Evolutionary conservation across 2,329 filamentous ascomycete species (phyloP).

Genomic region (Pseudomassariella vexata): DNA sequence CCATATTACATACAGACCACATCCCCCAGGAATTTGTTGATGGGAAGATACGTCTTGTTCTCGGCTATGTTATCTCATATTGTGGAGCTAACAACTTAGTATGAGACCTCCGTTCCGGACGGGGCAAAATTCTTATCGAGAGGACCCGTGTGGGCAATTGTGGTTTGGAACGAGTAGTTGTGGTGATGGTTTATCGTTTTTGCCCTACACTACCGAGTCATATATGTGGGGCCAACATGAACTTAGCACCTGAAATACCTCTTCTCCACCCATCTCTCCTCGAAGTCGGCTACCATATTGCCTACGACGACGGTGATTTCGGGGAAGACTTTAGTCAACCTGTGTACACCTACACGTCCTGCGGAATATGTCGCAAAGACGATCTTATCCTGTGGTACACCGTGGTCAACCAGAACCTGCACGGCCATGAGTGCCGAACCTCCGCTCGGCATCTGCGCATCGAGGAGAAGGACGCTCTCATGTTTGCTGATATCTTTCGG

Average conservation of each 20-base stretch:
- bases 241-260: slow-evolving; percentile 80
- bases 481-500: slow-evolving; percentile 68
- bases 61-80: too few relatives aligned
- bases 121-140: too few relatives aligned
- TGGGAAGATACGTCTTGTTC: too few relatives aligned
- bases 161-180: too few relatives aligned
- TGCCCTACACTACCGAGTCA: too few relatives aligned
- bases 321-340: slow-evolving; percentile 84
- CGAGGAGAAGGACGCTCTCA: slow-evolving; percentile 77
- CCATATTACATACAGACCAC: too few relatives aligned
- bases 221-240: too few relatives aligned
- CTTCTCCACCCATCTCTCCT: slow-evolving; percentile 85
- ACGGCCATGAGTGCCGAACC: slow-evolving; percentile 88
- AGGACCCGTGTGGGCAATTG: too few relatives aligned
- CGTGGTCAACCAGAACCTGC: slow-evolving; percentile 90
- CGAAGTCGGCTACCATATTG: slow-evolving; percentile 72
- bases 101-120: too few relatives aligned
- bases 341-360: slow-evolving; percentile 75
- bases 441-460: slow-evolving; percentile 91
- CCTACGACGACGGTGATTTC: slow-evolving; percentile 82
- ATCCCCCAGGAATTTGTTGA: too few relatives aligned
- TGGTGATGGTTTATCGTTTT: too few relatives aligned
- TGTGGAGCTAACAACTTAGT: too few relatives aligned
- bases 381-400: slow-evolving; percentile 76
- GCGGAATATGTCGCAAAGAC: slow-evolving; percentile 92